Base-by-base conservation (phyloP, 1,284 basidiomycete species). In the Limonomyces culmigenus region DNA sequence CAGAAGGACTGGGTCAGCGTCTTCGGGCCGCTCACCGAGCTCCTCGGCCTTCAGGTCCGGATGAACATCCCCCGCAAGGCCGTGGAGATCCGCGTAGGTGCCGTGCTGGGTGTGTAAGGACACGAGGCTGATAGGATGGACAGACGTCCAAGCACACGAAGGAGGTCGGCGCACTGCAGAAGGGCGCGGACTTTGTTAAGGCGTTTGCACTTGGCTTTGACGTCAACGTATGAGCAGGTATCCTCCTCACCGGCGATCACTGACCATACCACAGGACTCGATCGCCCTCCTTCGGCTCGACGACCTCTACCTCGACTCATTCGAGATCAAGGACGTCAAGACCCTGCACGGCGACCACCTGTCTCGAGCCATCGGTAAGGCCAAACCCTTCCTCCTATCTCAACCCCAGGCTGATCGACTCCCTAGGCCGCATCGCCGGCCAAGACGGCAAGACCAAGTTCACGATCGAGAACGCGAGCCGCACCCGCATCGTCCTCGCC, bases 291-390 rank as follows among this genome's bases (percentile, higher is more conserved):
- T 98, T 19, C 75, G 93, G 43, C 60, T 98, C 49, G 93, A 98
- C 52, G 95, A 98, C 54, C 69, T 98, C 12, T 98, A 97, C 56
- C 78, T 98, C 31, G 93, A 97, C 53, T 92, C 91, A 0, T 97
- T 97, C 48, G 89, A 98, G 59, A 92, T 98, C 58, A 98, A 97
- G 56, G 93, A 98, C 48, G 91, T 98, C 40, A 98, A 98, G 61
- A 95, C 89, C 0, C 66, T 98, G 3, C 91, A 96, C 43, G 93
- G 93, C 2, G 95, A 98, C 51, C 95, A 98, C 54, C 64, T 98
- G 10, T 84, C 86, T 13, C 79, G 93, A 44, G 93, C 93, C 10
- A 97, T 98, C 41, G 93, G 91, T 79, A 44, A 31, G 65, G 37
- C 35, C 10, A 15, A 21, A 6, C 18, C n/a, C 8, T 29, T 36